These are phyloP conservation scores for Diversispora epigaea DNA, from an alignment of 192 early-diverging fungal species.

Conservation along the genomic window DNA sequence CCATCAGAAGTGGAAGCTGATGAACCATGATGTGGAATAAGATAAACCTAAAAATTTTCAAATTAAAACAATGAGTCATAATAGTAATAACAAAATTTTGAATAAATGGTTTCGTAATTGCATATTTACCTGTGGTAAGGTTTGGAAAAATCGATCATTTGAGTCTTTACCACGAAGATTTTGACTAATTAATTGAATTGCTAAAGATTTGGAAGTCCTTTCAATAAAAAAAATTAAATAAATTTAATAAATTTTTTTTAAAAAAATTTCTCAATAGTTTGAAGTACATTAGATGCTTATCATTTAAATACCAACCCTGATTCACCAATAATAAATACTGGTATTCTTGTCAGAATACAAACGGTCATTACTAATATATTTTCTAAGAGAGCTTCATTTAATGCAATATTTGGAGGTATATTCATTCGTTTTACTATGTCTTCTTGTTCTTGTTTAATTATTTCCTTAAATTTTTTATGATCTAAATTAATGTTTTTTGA, in stretches of 20 bases:
- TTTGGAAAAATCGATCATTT: conserved; percentile 22
- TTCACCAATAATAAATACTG: conserved; percentile 31
- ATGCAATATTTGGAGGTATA: background rate
- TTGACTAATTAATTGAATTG: conserved; percentile 14
- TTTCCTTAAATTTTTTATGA: background rate
- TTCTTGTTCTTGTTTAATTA: conserved; percentile 24
- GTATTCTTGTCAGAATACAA: conserved; percentile 30
- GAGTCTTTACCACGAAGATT: conserved; percentile 33
- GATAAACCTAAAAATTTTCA: background rate
- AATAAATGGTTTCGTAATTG: too few species aligned
- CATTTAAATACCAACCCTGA: conserved; percentile 11
- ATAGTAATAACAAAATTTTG: too few species aligned
- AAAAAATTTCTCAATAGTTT: too few species aligned
- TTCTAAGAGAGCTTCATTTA: conserved; percentile 29
- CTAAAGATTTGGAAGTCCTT: conserved; percentile 24
- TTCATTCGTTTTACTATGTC: conserved; percentile 14
- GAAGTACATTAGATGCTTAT: too few species aligned
- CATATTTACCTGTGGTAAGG: conserved; percentile 10
- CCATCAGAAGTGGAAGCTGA: conserved; percentile 28
- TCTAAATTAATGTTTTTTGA: background rate
- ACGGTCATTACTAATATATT: conserved; percentile 28
- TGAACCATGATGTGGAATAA: conserved; percentile 31
- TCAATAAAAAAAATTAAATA: background rate
- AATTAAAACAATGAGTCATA: too few species aligned
- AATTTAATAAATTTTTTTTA: background rate